A percentile compares a stretch with the other conserved stretches of the same genome.
These are phyloP conservation scores for Delonix regia DNA, from an alignment of 306 rosid genomes.

Conservation along the genomic window DNA sequence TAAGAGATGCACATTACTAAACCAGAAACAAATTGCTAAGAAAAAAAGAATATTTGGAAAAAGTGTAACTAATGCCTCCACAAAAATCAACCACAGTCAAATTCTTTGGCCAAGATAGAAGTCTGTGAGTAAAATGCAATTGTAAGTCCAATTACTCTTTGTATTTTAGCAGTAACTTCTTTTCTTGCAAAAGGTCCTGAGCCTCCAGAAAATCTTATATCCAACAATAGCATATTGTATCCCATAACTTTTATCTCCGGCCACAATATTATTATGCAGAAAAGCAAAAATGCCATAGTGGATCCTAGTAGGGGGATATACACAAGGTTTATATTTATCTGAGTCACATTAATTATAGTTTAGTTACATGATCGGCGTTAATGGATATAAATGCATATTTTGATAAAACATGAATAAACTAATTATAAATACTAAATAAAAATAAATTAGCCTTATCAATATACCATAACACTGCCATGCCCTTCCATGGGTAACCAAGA, in stretches of 20 bases:
- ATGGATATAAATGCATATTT: background rate
- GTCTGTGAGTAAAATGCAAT: conserved; percentile 6
- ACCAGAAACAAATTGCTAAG: background rate
- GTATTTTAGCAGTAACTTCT: background rate
- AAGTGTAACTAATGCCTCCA: background rate
- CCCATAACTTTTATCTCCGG: conserved; percentile 21
- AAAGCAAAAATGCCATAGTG: conserved; percentile 5
- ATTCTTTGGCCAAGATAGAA: conserved; percentile 5
- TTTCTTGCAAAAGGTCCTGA: conserved; percentile 4
- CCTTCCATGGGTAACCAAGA: conserved; percentile 12
- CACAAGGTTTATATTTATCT: background rate
- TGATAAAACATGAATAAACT: conserved; percentile 7
- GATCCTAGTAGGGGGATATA: background rate
- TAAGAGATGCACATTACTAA: conserved; percentile 20
- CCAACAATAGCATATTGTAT: conserved; percentile 7
- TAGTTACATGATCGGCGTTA: background rate
- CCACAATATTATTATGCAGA: conserved; percentile 13
- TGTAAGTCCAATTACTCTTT: conserved; percentile 20
- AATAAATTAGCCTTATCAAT: background rate
- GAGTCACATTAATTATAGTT: background rate
- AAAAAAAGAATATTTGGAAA: background rate
- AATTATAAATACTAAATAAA: background rate
- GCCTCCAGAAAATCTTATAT: conserved; percentile 11
- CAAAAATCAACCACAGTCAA: background rate
- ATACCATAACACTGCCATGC: background rate